Evolutionary conservation across 192 early-diverging fungal species (phyloP), one percentile per base, ranked within the genome.

Genomic region (Thoreauomyces humboldtii): DNA sequence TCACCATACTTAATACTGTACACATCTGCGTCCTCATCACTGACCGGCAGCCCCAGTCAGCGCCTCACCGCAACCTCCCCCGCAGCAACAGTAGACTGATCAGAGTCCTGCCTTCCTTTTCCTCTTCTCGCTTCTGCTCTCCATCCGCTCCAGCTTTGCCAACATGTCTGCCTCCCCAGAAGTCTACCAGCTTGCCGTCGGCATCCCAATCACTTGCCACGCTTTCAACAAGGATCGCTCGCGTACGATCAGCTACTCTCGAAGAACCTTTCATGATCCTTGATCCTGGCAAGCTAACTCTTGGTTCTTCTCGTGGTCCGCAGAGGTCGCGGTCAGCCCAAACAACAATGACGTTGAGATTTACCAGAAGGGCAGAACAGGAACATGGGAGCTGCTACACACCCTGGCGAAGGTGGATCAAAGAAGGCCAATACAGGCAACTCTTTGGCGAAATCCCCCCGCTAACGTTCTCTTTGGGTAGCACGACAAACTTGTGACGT

Each of bases 401-500:
- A 87, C 88, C 17, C 76, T 99, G 56, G 79, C 76, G 47, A 91
- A 96, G 67, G 88, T 85, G 69, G n/a, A n/a, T n/a, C 47, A 61
- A 58, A 44, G 41, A 25, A 2, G 17, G 4, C 27, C 6, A 52
- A 48, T 17, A 24, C 7, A 48, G 7, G 47, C 12, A 22, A 21
- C 53, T 59, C 19, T 25, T 53, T 41, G 32, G 17, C 7, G 2
- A 14, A 1, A 61, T n/a, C 3, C 50, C 36, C 19, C 32, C 22
- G 32, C 9, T 28, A 34, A 41, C 15, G 15, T 29, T 50, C 11
- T 29, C 32, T 62, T 32, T 21, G 51, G 32, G 15, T 25, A 88
- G 88, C 96, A 98, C 74, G 94, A 96, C 82, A 88, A 95, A 74
- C 86, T 92, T 28, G 92, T 98, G 32, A 98, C 95, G 4, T 82